Evolutionary conservation across 768 basidiomycete genomes (phyloP).

Genomic region (Leucocoprinus leucothites): DNA sequence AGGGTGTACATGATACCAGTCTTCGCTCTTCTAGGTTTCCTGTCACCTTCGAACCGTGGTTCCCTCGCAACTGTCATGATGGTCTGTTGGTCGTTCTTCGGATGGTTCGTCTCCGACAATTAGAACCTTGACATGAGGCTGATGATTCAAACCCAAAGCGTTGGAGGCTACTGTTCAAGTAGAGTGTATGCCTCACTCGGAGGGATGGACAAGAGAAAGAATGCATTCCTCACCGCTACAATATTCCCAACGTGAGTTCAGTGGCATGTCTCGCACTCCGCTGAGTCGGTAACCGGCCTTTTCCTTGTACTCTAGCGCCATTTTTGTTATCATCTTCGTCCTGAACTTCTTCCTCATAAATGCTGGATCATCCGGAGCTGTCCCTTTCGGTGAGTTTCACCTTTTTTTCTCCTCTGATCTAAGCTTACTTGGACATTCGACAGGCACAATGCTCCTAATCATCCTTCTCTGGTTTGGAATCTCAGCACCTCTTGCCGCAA

Average conservation of each 20-base stretch:
- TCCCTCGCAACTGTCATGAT: slow-evolving; percentile 93
- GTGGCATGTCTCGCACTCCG: neutral
- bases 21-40: slow-evolving; percentile 89
- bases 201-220: slow-evolving; percentile 74
- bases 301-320: slow-evolving; percentile 43
- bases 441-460: slow-evolving; percentile 83
- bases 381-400: slow-evolving; percentile 77
- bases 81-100: slow-evolving; percentile 93
- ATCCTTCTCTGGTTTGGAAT: slow-evolving; percentile 91
- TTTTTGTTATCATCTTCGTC: slow-evolving; percentile 86
- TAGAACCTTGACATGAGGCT: neutral
- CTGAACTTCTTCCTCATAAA: slow-evolving; percentile 86
- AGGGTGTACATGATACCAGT: slow-evolving; percentile 39
- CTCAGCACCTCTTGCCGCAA: slow-evolving; percentile 81
- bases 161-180: slow-evolving; percentile 87
- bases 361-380: slow-evolving; percentile 89
- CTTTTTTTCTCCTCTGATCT: neutral
- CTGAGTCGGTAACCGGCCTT: neutral
- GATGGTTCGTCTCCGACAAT: slow-evolving; percentile 48
- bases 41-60: slow-evolving; percentile 94
- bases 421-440: slow-evolving; percentile 2
- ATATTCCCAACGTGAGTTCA: slow-evolving; percentile 75
- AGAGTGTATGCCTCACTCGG: slow-evolving; percentile 79
- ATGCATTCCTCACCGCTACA: slow-evolving; percentile 85
- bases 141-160: slow-evolving; percentile 33